phyloP scores from a whole-genome alignment of 805 yeast species.

The Yamadazyma sp. region DNA sequence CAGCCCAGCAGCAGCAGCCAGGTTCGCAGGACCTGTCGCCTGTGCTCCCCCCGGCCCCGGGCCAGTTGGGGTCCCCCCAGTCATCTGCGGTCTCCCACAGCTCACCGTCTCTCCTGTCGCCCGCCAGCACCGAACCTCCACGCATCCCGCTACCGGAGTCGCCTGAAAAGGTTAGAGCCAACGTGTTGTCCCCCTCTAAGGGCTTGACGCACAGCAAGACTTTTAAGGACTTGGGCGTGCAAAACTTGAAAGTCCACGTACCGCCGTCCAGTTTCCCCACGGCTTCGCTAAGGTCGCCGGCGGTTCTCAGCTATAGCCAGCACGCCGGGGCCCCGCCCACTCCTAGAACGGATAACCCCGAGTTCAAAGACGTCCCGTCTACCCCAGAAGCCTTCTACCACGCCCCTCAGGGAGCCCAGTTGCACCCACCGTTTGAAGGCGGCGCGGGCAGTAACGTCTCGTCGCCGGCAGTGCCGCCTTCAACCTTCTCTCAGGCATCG shows the following conservation, averaged over 20 bases:
- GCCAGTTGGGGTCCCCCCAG: not conserved
- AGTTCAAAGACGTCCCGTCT: conserved; percentile 11
- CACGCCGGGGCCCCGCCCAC: not conserved
- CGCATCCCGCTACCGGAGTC: conserved; percentile 13
- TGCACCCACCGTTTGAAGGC: conserved; percentile 11
- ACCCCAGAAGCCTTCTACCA: conserved; percentile 26
- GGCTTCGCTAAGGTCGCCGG: conserved; percentile 14
- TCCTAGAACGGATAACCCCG: conserved; percentile 6
- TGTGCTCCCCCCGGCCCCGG: not conserved
- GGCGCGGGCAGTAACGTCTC: conserved; percentile 16
- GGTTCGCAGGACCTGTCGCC: conserved; percentile 4
- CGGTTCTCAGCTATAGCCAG: conserved; percentile 4
- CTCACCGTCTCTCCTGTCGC: conserved; percentile 1
- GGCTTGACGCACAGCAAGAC: conserved; percentile 15
- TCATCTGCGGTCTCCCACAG: not conserved
- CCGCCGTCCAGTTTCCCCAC: conserved; percentile 1
- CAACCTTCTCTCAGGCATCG: conserved; percentile 12
- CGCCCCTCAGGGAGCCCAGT: not conserved
- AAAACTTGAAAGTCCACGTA: conserved; percentile 10
- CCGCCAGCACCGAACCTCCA: conserved; percentile 15
- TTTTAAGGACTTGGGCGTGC: conserved; percentile 13
- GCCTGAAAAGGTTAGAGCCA: conserved; percentile 12
- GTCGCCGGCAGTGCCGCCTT: conserved; percentile 17
- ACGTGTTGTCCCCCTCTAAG: conserved; percentile 10
- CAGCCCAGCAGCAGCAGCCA: conserved; percentile 3